A percentile compares a stretch with the other conserved stretches of the same genome.
These are phyloP conservation scores for Tulasnella sp. DNA, from an alignment of 768 basidiomycete genomes.

Conservation along the genomic window DNA sequence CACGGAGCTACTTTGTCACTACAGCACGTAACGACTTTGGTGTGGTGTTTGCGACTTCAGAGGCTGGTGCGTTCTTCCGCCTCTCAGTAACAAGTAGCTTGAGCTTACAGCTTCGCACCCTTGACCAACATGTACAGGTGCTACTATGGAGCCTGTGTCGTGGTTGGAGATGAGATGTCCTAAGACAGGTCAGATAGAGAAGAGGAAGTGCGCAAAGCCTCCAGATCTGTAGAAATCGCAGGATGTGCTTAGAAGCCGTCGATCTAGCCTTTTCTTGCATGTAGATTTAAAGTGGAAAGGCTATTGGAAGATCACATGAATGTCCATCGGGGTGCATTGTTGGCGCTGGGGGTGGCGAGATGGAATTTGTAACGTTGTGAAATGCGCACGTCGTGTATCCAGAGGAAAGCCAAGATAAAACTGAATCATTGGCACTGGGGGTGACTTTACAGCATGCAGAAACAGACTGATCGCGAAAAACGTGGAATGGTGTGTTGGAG, in stretches of 20 bases:
- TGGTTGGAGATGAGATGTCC: conserved; percentile 90
- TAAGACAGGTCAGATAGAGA: conserved; percentile 66
- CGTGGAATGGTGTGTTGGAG: too few relatives aligned
- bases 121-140: conserved; percentile 35
- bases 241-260: too few relatives aligned
- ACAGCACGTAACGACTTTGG: conserved; percentile 86
- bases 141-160: conserved; percentile 72
- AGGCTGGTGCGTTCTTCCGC: conserved; percentile 48
- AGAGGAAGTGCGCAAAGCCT: conserved; percentile 79
- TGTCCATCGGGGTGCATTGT: too few relatives aligned
- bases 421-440: too few relatives aligned
- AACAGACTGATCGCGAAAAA: too few relatives aligned
- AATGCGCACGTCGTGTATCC: not conserved
- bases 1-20: conserved; percentile 83
- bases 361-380: not conserved
- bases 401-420: not conserved
- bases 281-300: too few relatives aligned
- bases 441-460: too few relatives aligned
- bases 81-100: not conserved
- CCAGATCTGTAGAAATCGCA: conserved; percentile 38
- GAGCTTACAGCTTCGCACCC: not conserved
- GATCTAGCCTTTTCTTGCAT: too few relatives aligned
- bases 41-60: conserved; percentile 82
- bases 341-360: too few relatives aligned
- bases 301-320: too few relatives aligned